Base-by-base conservation (phyloP, 2,329 filamentous ascomycete species). In the Dactylellina sp. region DNA sequence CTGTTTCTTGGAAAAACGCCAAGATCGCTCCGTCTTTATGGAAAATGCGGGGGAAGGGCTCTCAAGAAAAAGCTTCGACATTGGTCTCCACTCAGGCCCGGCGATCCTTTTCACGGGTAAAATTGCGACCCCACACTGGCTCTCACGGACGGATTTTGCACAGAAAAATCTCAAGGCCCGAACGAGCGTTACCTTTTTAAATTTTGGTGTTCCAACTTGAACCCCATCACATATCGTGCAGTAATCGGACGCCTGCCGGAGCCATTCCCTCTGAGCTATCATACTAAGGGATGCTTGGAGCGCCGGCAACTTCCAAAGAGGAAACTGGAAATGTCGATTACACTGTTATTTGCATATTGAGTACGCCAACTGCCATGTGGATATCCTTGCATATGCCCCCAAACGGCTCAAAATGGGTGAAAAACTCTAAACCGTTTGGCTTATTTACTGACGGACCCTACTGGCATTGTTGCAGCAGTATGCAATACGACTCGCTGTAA, bases 51-150 rank as follows among this genome's bases (percentile, higher is more conserved):
- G 60, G 68, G 60, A 60, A 25, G 7, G 22, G 9, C n/a, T n/a
- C n/a, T n/a, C n/a, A 32, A 32, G 9, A 32, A 32, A 7, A 37
- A 46, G 11, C 22, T 42, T 28, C 25, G 49, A 53, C 46, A 32
- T 14, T 5, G 12, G 32, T 40, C 53, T 55, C 32, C 50, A 39
- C 39, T 57, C 20, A 16, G 20, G 16, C 49, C 53, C 44, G 61
- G 37, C 35, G 52, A 64, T 64, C 59, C 68, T 72, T 63, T 59
- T 72, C 61, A 72, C 68, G 46, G 49, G 68, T 50, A 40, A 65
- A 61, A 47, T 64, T 60, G 24, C 14, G 20, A 42, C 9, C 18
- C 22, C 37, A 47, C 28, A 20, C 4, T n/a, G 3, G 16, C 9
- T 25, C 22, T 37, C 16, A 37, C 39, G n/a, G 28, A 32, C 28